phyloP scores from a whole-genome alignment of 768 basidiomycete species.

The Cystofilobasidium capitatum region DNA sequence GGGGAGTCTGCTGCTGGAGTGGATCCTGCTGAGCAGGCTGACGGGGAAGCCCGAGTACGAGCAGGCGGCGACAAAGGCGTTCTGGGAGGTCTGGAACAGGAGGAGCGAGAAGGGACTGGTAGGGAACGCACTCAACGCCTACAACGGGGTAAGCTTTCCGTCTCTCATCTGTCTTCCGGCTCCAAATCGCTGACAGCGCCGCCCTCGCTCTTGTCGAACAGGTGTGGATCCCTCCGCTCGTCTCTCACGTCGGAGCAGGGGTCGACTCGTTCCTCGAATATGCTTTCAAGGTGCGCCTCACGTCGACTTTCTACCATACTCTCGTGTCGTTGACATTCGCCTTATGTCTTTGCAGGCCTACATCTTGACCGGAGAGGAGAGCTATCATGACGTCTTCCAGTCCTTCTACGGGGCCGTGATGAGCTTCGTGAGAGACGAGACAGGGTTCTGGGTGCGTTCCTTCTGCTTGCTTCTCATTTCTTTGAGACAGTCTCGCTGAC shows the following conservation, averaged over 20 bases:
- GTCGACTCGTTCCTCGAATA: constrained; percentile 88
- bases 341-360: constrained; percentile 76
- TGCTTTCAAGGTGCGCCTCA: constrained; percentile 23
- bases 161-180: not conserved
- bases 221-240: constrained; percentile 4
- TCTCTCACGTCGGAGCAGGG: constrained; percentile 68
- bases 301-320: not conserved
- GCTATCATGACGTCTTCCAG: constrained; percentile 17
- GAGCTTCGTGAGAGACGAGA: constrained; percentile 66
- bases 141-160: not conserved
- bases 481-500: constrained; percentile 2
- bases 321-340: constrained; percentile 37
- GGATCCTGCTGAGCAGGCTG: constrained; percentile 80
- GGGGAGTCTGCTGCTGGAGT: constrained; percentile 75
- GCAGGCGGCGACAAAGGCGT: constrained; percentile 76
- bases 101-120: constrained; percentile 70
- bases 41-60: constrained; percentile 86
- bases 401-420: constrained; percentile 52
- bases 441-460: constrained; percentile 72
- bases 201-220: not conserved
- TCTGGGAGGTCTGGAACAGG: constrained; percentile 88
- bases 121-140: constrained; percentile 70
- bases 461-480: not conserved
- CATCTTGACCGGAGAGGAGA: constrained; percentile 46
- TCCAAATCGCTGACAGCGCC: too few species aligned